A percentile compares a stretch with the other conserved stretches of the same genome.
Evolutionary conservation across 1,139 yeast genomes (phyloP).

Genomic region (Meyerozyma guilliermondii): DNA sequence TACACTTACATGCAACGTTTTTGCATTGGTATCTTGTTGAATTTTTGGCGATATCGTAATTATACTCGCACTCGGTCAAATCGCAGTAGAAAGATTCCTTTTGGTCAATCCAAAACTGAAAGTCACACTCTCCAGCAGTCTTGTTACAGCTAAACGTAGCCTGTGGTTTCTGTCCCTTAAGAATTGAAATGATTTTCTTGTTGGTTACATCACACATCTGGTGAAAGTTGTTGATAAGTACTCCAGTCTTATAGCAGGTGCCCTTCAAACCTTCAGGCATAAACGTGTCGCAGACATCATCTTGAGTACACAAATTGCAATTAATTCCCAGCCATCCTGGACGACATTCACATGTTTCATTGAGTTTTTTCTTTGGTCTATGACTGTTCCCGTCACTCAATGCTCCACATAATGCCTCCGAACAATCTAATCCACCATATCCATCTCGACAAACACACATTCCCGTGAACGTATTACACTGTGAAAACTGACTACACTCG

Average conservation of each 20-base stretch:
- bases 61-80: conserved; percentile 62
- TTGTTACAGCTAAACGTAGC: conserved; percentile 87
- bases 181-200: conserved; percentile 71
- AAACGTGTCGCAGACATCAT: conserved; percentile 74
- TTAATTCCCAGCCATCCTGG: conserved; percentile 93
- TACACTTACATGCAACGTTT: conserved; percentile 73
- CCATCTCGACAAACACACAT: conserved; percentile 90
- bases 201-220: conserved; percentile 96
- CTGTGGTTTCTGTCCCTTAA: conserved; percentile 80
- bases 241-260: conserved; percentile 86
- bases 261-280: conserved; percentile 88
- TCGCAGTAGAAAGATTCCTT: conserved; percentile 88
- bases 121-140: conserved; percentile 64
- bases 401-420: conserved; percentile 85
- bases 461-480: conserved; percentile 83
- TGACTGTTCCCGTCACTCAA: conserved; percentile 58
- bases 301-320: conserved; percentile 76
- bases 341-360: conserved; percentile 60
- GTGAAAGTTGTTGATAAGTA: conserved; percentile 71
- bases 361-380: conserved; percentile 55
- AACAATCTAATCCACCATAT: conserved; percentile 90
- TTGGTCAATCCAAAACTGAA: conserved; percentile 95
- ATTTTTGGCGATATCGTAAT: conserved; percentile 59
- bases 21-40: conserved; percentile 76
- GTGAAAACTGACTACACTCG: conserved; percentile 83